These are phyloP conservation scores for Ogataea haglerorum DNA, from an alignment of 805 yeast genomes.

Conservation along the genomic window DNA sequence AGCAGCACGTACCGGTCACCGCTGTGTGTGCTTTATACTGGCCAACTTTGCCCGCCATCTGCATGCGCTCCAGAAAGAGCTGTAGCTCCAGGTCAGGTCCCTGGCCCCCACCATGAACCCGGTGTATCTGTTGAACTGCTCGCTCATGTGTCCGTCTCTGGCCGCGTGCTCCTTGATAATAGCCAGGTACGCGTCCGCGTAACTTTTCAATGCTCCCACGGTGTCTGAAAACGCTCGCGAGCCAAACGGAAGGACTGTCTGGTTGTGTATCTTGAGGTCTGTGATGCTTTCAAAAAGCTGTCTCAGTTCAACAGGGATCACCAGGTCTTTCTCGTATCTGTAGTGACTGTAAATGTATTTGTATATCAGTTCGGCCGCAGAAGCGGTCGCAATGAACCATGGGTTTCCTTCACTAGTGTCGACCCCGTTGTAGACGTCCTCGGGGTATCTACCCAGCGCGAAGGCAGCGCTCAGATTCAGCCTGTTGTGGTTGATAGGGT, in stretches of 20 bases:
- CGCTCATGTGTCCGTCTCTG: conserved; percentile 72
- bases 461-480: conserved; percentile 45
- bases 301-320: conserved; percentile 27
- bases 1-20: neutral
- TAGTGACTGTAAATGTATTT: conserved; percentile 48
- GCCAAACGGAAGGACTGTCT: conserved; percentile 34
- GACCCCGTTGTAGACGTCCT: conserved; percentile 80
- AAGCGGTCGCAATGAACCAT: conserved; percentile 80
- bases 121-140: conserved; percentile 76
- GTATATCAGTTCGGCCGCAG: conserved; percentile 63
- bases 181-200: conserved; percentile 65
- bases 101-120: conserved; percentile 89
- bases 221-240: conserved; percentile 45
- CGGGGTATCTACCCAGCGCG: conserved; percentile 90
- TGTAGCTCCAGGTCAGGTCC: conserved; percentile 88
- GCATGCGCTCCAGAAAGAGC: conserved; percentile 67
- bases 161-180: conserved; percentile 59
- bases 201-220: conserved; percentile 43
- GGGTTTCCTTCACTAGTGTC: conserved; percentile 81
- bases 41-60: conserved; percentile 55
- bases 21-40: conserved; percentile 17
- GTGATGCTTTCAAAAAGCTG: conserved; percentile 23
- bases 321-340: conserved; percentile 39
- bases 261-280: conserved; percentile 19
- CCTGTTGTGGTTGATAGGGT: conserved; percentile 66